Evolutionary conservation across 2,329 filamentous ascomycete genomes (phyloP).

Genomic region (Xylariaceae sp.): DNA sequence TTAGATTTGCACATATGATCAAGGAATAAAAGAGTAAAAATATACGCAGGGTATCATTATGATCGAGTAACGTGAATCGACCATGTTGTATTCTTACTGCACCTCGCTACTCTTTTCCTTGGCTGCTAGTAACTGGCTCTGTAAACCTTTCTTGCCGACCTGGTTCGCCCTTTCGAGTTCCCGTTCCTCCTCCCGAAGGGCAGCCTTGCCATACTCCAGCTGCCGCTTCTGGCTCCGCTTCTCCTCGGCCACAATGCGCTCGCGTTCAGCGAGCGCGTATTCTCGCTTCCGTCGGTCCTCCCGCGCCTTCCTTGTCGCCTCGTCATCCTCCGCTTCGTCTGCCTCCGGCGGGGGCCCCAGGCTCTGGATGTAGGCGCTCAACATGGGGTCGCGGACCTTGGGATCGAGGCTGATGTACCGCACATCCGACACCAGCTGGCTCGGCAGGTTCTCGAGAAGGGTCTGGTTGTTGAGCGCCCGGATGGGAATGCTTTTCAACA

Average conservation of each 20-base stretch:
- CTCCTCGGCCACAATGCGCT: slow-evolving; percentile 57
- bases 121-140: slow-evolving; percentile 49
- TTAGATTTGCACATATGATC: background rate
- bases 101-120: slow-evolving; percentile 15
- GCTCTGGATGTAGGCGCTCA: slow-evolving; percentile 61
- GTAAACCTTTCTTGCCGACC: slow-evolving; percentile 60
- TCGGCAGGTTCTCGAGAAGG: slow-evolving; percentile 52
- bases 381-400: slow-evolving; percentile 55
- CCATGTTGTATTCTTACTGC: slow-evolving; percentile 1
- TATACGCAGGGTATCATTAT: slow-evolving; percentile 3
- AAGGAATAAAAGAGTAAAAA: slow-evolving; percentile 5
- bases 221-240: slow-evolving; percentile 55
- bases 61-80: background rate
- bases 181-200: slow-evolving; percentile 59
- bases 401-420: slow-evolving; percentile 64
- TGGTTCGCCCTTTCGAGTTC: slow-evolving; percentile 65
- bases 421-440: slow-evolving; percentile 58
- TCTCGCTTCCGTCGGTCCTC: slow-evolving; percentile 56
- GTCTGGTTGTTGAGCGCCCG: slow-evolving; percentile 56
- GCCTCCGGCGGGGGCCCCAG: slow-evolving; percentile 51
- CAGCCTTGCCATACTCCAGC: slow-evolving; percentile 54
- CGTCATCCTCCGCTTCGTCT: slow-evolving; percentile 44
- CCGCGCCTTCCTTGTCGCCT: slow-evolving; percentile 42
- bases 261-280: slow-evolving; percentile 60
- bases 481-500: slow-evolving; percentile 58